These are phyloP conservation scores for Coemansia sp. DNA, from an alignment of 192 early-diverging fungal genomes.

Conservation along the genomic window DNA sequence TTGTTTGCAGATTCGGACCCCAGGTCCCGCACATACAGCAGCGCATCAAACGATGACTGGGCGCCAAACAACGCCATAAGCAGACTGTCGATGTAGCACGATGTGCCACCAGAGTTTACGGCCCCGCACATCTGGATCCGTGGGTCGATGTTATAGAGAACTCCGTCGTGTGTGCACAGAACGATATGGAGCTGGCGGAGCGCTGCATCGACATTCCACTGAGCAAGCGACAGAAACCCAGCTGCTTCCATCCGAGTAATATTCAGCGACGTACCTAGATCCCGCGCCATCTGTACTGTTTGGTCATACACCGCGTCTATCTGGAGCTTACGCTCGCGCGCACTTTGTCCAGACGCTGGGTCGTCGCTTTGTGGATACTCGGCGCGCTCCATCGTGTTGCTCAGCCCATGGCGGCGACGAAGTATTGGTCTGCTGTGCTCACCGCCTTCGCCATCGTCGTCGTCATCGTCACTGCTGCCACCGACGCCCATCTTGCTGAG, in stretches of 20 bases:
- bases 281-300: slow-evolving; percentile 19
- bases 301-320: slow-evolving; percentile 17
- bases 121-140: slow-evolving; percentile 43
- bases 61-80: slow-evolving; percentile 69
- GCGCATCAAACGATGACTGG: slow-evolving; percentile 60
- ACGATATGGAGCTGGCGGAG: slow-evolving; percentile 24
- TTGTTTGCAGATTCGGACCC: slow-evolving; percentile 41
- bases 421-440: slow-evolving; percentile 2
- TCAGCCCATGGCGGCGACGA: slow-evolving; percentile 1
- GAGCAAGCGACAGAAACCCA: slow-evolving; percentile 18
- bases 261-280: slow-evolving; percentile 11
- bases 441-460: neutral
- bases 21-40: slow-evolving; percentile 56
- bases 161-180: slow-evolving; percentile 30
- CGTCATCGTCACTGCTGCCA: slow-evolving; percentile 1
- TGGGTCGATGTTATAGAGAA: slow-evolving; percentile 23
- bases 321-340: slow-evolving; percentile 16
- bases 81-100: slow-evolving; percentile 70
- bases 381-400: neutral
- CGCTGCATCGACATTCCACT: slow-evolving; percentile 23
- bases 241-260: slow-evolving; percentile 23
- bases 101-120: slow-evolving; percentile 63
- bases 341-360: slow-evolving; percentile 17
- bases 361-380: slow-evolving; percentile 45
- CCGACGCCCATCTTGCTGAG: neutral